These are phyloP conservation scores for Colletotrichum sp. DNA, from an alignment of 2,329 filamentous ascomycete genomes.

Conservation along the genomic window DNA sequence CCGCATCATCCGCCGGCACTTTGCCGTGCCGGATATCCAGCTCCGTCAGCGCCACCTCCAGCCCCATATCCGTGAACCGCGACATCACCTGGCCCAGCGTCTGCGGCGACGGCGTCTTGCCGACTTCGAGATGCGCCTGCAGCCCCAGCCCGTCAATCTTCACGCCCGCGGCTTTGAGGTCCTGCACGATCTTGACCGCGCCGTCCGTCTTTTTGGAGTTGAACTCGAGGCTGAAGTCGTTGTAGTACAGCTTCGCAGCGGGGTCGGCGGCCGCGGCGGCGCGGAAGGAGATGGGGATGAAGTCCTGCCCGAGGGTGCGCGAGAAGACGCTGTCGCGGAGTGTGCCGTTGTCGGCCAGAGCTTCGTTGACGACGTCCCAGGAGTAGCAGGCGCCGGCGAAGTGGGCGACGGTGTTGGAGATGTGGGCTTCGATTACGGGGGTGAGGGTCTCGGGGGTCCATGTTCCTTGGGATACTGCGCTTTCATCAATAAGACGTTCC, in stretches of 20 bases:
- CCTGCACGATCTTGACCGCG: slow-evolving; percentile 63
- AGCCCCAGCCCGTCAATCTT: slow-evolving; percentile 69
- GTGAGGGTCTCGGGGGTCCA: slow-evolving; percentile 53
- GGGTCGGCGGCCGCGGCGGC: slow-evolving; percentile 53
- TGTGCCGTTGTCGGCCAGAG: slow-evolving; percentile 58
- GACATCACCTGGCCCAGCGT: slow-evolving; percentile 53
- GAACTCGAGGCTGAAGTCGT: slow-evolving; percentile 55
- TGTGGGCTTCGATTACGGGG: slow-evolving; percentile 53
- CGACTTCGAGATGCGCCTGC: slow-evolving; percentile 58
- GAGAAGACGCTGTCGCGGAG: slow-evolving; percentile 54
- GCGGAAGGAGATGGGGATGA: slow-evolving; percentile 57
- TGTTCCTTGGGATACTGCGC: slow-evolving; percentile 58
- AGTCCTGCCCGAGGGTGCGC: slow-evolving; percentile 54
- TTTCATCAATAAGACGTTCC: slow-evolving; percentile 37
- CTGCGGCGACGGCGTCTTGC: slow-evolving; percentile 45
- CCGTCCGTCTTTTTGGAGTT: slow-evolving; percentile 32
- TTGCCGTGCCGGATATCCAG: slow-evolving; percentile 68
- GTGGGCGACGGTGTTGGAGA: slow-evolving; percentile 48
- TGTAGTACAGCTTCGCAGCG: slow-evolving; percentile 61
- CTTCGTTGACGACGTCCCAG: slow-evolving; percentile 61
- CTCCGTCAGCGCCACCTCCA: slow-evolving; percentile 70
- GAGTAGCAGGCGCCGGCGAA: slow-evolving; percentile 50
- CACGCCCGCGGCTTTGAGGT: slow-evolving; percentile 65
- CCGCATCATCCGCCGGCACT: slow-evolving; percentile 59
- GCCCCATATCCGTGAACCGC: slow-evolving; percentile 53